Base-by-base conservation (phyloP, 2,329 filamentous ascomycete species). In the Zasmidium cellare region DNA sequence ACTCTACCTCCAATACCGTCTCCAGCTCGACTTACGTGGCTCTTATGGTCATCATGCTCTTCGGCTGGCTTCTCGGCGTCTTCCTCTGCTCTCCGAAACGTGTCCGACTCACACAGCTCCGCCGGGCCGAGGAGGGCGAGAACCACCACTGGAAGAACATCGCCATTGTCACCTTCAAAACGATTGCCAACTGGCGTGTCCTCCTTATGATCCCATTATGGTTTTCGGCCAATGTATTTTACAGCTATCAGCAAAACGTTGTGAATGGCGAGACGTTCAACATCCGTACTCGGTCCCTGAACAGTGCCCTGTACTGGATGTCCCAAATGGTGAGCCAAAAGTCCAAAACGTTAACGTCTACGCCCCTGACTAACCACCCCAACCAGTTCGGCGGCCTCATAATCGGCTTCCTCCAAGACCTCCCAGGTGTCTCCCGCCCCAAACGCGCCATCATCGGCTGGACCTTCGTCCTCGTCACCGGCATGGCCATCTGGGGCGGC, bases 81-180 rank as follows among this genome's bases (percentile, higher is more conserved):
- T 49, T 49, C 46, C 22, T 49, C 19, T 49, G 46, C 46, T 49
- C 46, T n/a, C 46, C 46, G 2, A 49, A 16, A n/a, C 46, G 46
- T 16, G 25, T 49, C 46, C 22, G 22, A 16, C 46, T 49, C 5
- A 22, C 46, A 2, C 46, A 49, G 14, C 46, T 49, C 18, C 46
- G 46, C 11, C 16, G 22, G 14, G 22, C 46, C 7, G 46, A 25
- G 46, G 46, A 49, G 22, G n/a, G 22, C 3, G 16, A 24, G 25
- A 28, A 23, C 46, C 46, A 49, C 22, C 3, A 12, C 22, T 18
- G 22, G 22, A 23, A 49, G 25, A 28, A 20, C 22, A 49, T 49
- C 22, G 22, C 25, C 25, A 23, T 49, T 20, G 25, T 20, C 20
- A 24, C 22, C 2, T 18, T 25, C 46, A 49, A 24, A 18, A 49